Conservation (phyloP, 2,329 filamentous ascomycete species). For the Metarhizium sp. region DNA sequence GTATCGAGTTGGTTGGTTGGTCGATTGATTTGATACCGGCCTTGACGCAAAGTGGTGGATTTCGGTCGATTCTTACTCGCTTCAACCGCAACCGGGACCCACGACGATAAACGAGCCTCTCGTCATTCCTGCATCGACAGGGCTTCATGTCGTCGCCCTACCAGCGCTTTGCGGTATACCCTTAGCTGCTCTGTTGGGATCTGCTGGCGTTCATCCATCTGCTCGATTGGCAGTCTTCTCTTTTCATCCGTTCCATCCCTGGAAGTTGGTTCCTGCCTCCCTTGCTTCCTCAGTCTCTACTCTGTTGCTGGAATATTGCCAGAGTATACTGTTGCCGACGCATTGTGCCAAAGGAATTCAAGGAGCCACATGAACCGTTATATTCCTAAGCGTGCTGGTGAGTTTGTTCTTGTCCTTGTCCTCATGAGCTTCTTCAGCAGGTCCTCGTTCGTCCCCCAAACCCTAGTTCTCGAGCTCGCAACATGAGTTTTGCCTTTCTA, state of each 20-base stretch:
- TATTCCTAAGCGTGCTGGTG: conserved; percentile 1
- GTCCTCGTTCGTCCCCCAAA: background rate
- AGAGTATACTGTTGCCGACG: conserved; percentile 12
- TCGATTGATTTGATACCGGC: background rate
- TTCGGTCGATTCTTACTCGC: background rate
- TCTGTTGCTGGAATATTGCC: conserved; percentile 33
- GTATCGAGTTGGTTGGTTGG: conserved; percentile 2
- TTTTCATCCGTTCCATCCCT: background rate
- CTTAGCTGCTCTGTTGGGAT: background rate
- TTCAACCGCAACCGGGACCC: background rate
- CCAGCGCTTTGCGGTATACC: background rate
- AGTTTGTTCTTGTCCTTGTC: background rate
- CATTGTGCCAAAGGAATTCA: background rate
- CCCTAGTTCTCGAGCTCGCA: background rate
- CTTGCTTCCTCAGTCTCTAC: conserved; percentile 4
- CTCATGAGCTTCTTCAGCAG: background rate
- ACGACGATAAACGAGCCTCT: conserved; percentile 1
- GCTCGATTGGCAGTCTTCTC: background rate
- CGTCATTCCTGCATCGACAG: background rate
- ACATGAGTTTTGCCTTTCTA: conserved; percentile 2
- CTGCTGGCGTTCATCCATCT: background rate
- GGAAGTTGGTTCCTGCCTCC: conserved; percentile 1
- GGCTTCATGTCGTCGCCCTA: background rate
- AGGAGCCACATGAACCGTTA: background rate
- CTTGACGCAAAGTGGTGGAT: background rate